These are phyloP conservation scores for Aureobasidium sp. DNA, from an alignment of 2,329 filamentous ascomycete genomes.

Conservation along the genomic window DNA sequence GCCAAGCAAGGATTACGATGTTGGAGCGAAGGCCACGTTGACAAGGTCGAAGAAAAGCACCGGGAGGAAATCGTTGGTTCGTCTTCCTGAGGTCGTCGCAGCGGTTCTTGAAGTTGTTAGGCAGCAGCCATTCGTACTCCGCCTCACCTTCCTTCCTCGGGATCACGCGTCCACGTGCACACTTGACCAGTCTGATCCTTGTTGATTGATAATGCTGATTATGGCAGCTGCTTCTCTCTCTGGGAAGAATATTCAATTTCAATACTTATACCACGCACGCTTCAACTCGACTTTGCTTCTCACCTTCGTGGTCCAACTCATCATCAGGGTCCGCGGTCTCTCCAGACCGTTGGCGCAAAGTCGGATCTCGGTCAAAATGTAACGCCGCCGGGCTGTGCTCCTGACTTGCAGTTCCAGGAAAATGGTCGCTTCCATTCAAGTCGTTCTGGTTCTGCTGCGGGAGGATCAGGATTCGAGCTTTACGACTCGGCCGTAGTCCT, in stretches of 20 bases:
- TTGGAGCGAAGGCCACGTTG: slow-evolving; percentile 3
- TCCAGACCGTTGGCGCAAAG: slow-evolving; percentile 1
- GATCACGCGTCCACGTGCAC: slow-evolving; percentile 3
- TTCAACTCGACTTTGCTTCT: background rate
- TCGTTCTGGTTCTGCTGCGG: background rate
- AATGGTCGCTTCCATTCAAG: background rate
- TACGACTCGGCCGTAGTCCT: background rate
- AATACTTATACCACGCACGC: background rate
- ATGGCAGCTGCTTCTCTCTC: background rate
- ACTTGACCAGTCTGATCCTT: background rate
- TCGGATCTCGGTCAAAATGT: background rate
- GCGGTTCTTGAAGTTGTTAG: background rate
- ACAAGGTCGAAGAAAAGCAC: background rate
- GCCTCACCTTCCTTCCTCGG: slow-evolving; percentile 1
- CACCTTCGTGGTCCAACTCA: background rate
- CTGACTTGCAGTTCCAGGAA: background rate
- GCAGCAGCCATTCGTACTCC: slow-evolving; percentile 5
- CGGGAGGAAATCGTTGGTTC: background rate
- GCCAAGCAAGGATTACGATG: slow-evolving; percentile 6
- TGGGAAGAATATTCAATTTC: background rate
- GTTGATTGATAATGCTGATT: background rate
- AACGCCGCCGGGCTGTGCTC: background rate
- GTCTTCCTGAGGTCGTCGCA: background rate
- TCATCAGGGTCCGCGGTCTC: background rate
- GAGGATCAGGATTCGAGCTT: background rate